phyloP scores from a whole-genome alignment of 2,329 filamentous ascomycete species.

The Microsporum audouinii region DNA sequence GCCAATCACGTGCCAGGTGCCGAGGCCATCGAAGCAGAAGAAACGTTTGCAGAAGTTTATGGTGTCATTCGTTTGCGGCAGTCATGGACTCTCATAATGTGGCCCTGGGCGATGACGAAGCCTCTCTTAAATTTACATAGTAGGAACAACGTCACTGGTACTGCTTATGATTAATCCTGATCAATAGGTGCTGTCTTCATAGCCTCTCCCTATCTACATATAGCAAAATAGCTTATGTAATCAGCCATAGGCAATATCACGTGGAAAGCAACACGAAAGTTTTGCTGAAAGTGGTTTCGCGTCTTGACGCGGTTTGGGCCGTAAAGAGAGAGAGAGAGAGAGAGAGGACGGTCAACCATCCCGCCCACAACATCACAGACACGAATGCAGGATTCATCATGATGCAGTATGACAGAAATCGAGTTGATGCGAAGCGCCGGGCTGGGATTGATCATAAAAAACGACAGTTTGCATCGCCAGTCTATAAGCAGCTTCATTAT shows the following conservation, averaged over 20 bases:
- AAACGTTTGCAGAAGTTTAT: too few relatives aligned
- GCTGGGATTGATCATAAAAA: constrained; percentile 67
- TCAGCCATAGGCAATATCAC: background rate
- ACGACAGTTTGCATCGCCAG: constrained; percentile 69
- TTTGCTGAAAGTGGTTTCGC: background rate
- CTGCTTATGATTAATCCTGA: too few relatives aligned
- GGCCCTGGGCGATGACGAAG: too few relatives aligned
- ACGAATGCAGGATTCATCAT: constrained; percentile 18
- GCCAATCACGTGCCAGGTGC: background rate
- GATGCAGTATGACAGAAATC: constrained; percentile 34
- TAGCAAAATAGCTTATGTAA: background rate
- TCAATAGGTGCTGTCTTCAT: background rate
- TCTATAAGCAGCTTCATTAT: constrained; percentile 69
- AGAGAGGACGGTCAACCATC: background rate
- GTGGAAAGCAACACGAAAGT: background rate
- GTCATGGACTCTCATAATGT: too few relatives aligned
- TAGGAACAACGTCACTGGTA: too few relatives aligned
- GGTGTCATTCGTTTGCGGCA: too few relatives aligned
- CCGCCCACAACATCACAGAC: background rate
- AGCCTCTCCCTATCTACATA: background rate
- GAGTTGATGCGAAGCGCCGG: constrained; percentile 57
- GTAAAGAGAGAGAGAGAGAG: background rate
- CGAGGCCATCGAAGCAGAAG: background rate
- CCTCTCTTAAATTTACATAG: too few relatives aligned
- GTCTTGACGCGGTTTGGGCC: background rate